Percentiles rank a stretch among this genome's conserved stretches.
These are phyloP conservation scores for Fomitopsis palustris DNA, from an alignment of 1,284 basidiomycete genomes.

Conservation along the genomic window DNA sequence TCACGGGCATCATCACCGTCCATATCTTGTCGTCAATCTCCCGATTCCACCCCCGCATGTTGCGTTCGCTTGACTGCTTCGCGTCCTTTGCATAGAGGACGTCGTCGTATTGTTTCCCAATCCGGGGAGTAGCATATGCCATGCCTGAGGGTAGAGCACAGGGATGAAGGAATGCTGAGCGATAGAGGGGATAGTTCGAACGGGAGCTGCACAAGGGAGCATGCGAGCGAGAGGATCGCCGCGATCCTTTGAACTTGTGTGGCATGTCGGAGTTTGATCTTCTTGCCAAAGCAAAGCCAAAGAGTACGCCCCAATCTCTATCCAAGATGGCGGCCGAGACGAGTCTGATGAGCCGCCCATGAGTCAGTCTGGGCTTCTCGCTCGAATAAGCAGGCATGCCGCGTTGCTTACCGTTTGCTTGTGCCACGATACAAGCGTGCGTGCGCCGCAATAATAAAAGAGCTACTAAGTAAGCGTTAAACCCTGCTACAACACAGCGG, in stretches of 20 bases:
- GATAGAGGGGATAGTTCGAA: background rate
- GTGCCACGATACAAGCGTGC: too few relatives aligned
- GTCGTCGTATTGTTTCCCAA: background rate
- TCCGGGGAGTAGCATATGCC: background rate
- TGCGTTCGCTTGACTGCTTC: background rate
- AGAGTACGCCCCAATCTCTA: too few relatives aligned
- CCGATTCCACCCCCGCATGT: background rate
- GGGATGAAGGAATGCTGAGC: background rate
- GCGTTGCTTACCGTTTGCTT: background rate
- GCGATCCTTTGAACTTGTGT: background rate
- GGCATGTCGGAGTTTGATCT: background rate
- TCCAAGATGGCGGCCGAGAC: background rate
- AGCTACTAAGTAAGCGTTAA: too few relatives aligned
- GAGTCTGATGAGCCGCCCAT: background rate
- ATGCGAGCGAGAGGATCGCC: background rate
- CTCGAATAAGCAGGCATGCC: background rate
- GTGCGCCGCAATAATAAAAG: too few relatives aligned
- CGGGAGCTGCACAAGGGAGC: background rate
- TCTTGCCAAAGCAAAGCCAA: background rate
- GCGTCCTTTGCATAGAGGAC: background rate
- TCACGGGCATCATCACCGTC: background rate
- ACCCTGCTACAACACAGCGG: background rate
- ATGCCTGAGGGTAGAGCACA: too few relatives aligned
- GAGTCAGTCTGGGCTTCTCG: background rate
- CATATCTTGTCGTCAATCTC: background rate